Evolutionary conservation across 1,139 yeast genomes (phyloP).

Genomic region (Lodderomyces parapsilosis): DNA sequence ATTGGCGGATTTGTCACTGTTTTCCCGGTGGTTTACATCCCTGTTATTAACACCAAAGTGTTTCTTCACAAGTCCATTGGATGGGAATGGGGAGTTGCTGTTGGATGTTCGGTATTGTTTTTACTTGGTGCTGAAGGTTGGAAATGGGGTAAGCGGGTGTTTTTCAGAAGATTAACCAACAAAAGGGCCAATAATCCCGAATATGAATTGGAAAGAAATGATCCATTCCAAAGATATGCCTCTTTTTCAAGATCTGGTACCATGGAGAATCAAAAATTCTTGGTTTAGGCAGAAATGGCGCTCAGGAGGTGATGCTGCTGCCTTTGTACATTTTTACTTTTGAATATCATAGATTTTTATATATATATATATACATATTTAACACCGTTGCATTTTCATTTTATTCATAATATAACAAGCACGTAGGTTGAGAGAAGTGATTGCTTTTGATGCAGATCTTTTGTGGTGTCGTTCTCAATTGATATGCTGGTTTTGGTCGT

Average conservation of each 20-base stretch:
- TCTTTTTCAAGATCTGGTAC: slow-evolving; percentile 54
- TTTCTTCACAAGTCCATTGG: slow-evolving; percentile 74
- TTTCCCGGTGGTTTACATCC: slow-evolving; percentile 84
- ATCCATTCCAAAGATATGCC: slow-evolving; percentile 64
- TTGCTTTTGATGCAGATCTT: neutral
- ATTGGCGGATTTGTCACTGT: slow-evolving; percentile 68
- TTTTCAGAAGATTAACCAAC: slow-evolving; percentile 33
- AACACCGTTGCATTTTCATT: neutral
- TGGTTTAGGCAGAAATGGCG: too few relatives aligned
- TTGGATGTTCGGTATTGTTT: slow-evolving; percentile 63
- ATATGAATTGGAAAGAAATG: slow-evolving; percentile 59
- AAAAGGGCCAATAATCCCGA: slow-evolving; percentile 54
- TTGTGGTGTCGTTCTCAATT: neutral
- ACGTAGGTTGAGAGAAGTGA: neutral
- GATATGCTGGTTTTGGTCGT: too few relatives aligned
- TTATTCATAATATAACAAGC: neutral
- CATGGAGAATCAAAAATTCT: slow-evolving; percentile 18
- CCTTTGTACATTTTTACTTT: neutral
- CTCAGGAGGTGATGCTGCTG: neutral
- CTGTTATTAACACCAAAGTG: slow-evolving; percentile 77
- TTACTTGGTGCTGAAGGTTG: slow-evolving; percentile 62
- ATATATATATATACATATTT: neutral
- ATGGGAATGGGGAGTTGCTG: slow-evolving; percentile 81
- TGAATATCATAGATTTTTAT: neutral
- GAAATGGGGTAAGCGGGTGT: slow-evolving; percentile 65